Evolutionary conservation across 73 alveolate species (phyloP).

Genomic region (Blepharisma stoltei): DNA sequence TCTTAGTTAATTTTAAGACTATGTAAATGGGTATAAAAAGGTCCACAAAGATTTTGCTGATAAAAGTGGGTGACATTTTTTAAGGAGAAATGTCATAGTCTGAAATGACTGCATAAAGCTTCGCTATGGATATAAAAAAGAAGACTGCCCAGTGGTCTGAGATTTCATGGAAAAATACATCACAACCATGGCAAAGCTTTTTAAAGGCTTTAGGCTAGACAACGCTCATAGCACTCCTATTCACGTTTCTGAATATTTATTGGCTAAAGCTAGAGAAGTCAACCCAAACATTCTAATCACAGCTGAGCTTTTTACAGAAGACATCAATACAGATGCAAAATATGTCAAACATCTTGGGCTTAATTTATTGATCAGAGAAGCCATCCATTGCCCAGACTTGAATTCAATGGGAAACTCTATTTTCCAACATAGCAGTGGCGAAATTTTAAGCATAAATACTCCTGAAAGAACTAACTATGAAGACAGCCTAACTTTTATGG

Average conservation of each 20-base stretch:
- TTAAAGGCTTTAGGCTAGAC: constrained; percentile 22
- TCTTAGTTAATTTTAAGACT: no score
- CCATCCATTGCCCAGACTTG: constrained; percentile 67
- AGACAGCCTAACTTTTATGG: neutral
- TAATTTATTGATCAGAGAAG: constrained; percentile 71
- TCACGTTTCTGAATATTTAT: constrained; percentile 63
- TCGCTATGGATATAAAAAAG: constrained; percentile 22
- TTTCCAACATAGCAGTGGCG: constrained; percentile 84
- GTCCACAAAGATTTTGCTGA: constrained; percentile 43
- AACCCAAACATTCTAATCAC: constrained; percentile 49
- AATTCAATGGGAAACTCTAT: constrained; percentile 87
- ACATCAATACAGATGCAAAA: constrained; percentile 59
- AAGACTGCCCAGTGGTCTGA: constrained; percentile 3
- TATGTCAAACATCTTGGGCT: constrained; percentile 53
- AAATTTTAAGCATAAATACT: constrained; percentile 51
- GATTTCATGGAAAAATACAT: constrained; percentile 22
- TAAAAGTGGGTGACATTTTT: constrained; percentile 19
- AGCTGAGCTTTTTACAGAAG: constrained; percentile 63
- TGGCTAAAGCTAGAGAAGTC: constrained; percentile 76
- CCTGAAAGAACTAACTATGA: neutral
- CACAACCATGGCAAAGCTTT: constrained; percentile 10
- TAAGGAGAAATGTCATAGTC: constrained; percentile 27
- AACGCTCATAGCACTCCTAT: constrained; percentile 26
- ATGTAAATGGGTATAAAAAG: constrained; percentile 37
- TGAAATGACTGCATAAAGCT: constrained; percentile 27